Conservation (phyloP, 257 asterid genomes). For the Phtheirospermum japonicum region DNA sequence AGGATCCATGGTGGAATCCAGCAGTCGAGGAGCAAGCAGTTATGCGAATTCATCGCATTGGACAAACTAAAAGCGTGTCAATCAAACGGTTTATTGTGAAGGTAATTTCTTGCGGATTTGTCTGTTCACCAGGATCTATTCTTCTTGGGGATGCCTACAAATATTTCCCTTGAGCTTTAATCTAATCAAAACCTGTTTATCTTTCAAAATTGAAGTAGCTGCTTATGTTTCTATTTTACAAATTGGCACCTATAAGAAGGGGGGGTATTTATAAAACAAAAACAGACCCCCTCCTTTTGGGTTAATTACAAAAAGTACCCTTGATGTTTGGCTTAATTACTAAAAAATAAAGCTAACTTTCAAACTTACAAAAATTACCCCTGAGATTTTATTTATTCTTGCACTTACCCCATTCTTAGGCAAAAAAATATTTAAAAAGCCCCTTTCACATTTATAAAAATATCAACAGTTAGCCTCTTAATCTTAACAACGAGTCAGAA, state of each 20-base stretch:
- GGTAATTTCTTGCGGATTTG: conserved; percentile 39
- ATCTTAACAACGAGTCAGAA: background rate
- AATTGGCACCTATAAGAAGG: background rate
- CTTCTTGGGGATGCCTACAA: background rate
- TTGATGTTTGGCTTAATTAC: background rate
- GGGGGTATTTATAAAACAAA: background rate
- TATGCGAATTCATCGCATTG: conserved; percentile 98
- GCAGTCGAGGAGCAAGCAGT: conserved; percentile 99
- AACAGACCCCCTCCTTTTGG: background rate
- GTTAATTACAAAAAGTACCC: background rate
- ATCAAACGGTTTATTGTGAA: conserved; percentile 82
- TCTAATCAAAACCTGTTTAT: background rate
- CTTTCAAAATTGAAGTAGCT: background rate
- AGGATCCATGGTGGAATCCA: conserved; percentile 99
- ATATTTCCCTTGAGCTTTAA: background rate
- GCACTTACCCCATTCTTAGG: background rate
- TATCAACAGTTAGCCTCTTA: background rate
- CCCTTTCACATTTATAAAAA: background rate
- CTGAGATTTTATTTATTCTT: background rate
- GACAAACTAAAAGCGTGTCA: conserved; percentile 74
- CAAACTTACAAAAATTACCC: background rate
- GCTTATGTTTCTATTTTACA: background rate
- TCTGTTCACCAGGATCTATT: background rate
- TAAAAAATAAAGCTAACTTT: background rate
- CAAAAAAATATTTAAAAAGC: too few species aligned